Evolutionary conservation across 768 basidiomycete species (phyloP).

Genomic region (Tylopilus rubrobrunneus): DNA sequence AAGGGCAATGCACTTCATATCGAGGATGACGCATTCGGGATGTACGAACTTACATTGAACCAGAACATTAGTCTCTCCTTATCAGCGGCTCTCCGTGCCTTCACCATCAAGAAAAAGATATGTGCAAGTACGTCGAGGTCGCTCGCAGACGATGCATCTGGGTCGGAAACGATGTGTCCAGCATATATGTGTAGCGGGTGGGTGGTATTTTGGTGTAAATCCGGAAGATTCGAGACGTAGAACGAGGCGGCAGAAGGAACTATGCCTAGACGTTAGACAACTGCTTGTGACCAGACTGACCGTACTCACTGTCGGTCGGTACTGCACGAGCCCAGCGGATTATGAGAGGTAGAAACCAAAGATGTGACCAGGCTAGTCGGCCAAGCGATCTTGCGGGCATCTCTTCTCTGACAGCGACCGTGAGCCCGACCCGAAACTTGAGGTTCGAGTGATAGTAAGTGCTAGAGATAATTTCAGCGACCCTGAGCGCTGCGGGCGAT

Average conservation of each 20-base stretch:
- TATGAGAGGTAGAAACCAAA: constrained; percentile 17
- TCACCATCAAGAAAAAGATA: constrained; percentile 85
- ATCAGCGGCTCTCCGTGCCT: constrained; percentile 85
- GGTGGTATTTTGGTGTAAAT: constrained; percentile 65
- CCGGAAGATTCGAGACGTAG: constrained; percentile 75
- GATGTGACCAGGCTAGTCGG: constrained; percentile 9
- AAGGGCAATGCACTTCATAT: constrained; percentile 1
- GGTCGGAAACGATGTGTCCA: constrained; percentile 82
- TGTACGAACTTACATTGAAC: constrained; percentile 73
- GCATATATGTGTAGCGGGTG: constrained; percentile 78
- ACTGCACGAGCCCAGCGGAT: constrained; percentile 21
- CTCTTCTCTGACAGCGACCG: background rate
- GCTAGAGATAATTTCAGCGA: background rate
- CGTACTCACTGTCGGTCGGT: constrained; percentile 39
- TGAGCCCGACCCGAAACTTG: background rate
- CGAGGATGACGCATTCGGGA: background rate
- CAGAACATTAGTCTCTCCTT: constrained; percentile 89
- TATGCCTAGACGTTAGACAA: constrained; percentile 22
- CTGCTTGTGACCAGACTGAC: background rate
- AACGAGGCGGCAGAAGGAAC: constrained; percentile 81
- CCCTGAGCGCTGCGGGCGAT: background rate
- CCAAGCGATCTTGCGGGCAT: constrained; percentile 5
- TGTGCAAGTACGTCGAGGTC: constrained; percentile 68
- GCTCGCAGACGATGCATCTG: constrained; percentile 46
- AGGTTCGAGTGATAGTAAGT: too few species aligned